Evolutionary conservation across 176 grass and related monocot genomes (phyloP).

Genomic region (Puya raimondii): DNA sequence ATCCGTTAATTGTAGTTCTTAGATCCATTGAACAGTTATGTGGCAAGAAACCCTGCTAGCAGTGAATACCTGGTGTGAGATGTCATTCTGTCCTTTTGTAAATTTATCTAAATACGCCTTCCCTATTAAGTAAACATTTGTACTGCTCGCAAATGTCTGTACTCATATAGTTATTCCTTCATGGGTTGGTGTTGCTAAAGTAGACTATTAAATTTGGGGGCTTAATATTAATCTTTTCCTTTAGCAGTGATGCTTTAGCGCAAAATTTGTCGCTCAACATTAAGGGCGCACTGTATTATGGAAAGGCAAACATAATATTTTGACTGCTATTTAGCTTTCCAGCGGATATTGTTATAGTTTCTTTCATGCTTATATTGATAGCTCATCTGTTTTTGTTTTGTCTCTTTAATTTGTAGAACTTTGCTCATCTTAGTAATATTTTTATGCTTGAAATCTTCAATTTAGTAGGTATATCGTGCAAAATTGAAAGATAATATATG

Average conservation of each 20-base stretch:
- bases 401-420: background rate
- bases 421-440: background rate
- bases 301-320: no score
- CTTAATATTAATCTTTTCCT: no score
- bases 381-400: background rate
- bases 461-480: background rate
- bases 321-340: no score
- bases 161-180: no score
- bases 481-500: background rate
- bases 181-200: background rate
- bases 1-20: constrained; percentile 10
- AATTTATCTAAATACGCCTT: no score
- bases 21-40: constrained; percentile 15
- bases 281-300: no score
- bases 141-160: no score
- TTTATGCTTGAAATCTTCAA: background rate
- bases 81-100: no score
- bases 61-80: no score
- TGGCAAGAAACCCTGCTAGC: background rate
- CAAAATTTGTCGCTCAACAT: no score
- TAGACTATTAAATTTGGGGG: background rate
- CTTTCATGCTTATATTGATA: background rate
- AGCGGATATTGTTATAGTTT: background rate
- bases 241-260: no score
- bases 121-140: no score